Evolutionary conservation across 139 green algal genomes (phyloP).

Genomic region (Medakamo hakoo): DNA sequence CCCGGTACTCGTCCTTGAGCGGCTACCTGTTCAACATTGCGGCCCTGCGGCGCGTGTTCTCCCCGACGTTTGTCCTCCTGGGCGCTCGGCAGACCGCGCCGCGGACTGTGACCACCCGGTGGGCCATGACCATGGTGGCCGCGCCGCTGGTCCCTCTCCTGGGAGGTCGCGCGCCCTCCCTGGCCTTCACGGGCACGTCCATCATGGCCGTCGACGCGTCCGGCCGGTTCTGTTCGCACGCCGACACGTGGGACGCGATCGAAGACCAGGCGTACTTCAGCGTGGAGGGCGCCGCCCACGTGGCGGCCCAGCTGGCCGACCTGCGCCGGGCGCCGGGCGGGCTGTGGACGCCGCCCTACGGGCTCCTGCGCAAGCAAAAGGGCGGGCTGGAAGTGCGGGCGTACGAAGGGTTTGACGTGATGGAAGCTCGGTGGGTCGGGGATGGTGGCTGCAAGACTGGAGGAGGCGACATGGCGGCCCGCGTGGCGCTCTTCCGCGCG

Average conservation of each 20-base stretch:
- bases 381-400: too few species aligned
- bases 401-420: too few species aligned
- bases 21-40: slow-evolving; percentile 72
- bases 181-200: slow-evolving; percentile 15
- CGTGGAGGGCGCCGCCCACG: slow-evolving; percentile 14
- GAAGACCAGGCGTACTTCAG: slow-evolving; percentile 32
- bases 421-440: too few species aligned
- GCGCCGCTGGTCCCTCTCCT: not conserved
- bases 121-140: slow-evolving; percentile 28
- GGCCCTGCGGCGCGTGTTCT: slow-evolving; percentile 50
- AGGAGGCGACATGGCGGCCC: too few species aligned
- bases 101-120: slow-evolving; percentile 43
- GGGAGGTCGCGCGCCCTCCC: slow-evolving; percentile 1
- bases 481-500: too few species aligned
- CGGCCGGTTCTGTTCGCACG: slow-evolving; percentile 16
- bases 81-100: slow-evolving; percentile 34
- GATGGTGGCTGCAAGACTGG: too few species aligned
- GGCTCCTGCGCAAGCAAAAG: slow-evolving; percentile 8
- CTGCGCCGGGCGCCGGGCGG: slow-evolving; percentile 2
- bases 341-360: slow-evolving; percentile 5
- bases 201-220: slow-evolving; percentile 49
- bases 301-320: slow-evolving; percentile 13
- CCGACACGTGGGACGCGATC: slow-evolving; percentile 44
- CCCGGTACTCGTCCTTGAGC: slow-evolving; percentile 5
- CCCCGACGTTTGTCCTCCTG: slow-evolving; percentile 46